Evolutionary conservation across 495 filamentous ascomycete genomes (phyloP).

Genomic region (Xylona heveae): DNA sequence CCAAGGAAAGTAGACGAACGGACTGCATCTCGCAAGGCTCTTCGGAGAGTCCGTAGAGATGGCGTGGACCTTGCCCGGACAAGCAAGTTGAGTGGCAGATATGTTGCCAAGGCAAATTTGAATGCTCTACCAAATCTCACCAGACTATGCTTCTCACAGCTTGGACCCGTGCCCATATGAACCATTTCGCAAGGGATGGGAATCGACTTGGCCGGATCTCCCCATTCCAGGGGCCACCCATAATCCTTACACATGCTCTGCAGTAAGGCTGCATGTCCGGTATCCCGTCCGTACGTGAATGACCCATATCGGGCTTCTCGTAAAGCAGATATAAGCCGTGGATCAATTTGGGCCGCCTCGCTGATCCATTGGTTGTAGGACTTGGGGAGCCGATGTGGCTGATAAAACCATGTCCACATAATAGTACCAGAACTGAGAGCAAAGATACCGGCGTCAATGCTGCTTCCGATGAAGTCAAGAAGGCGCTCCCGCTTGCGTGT

Average conservation of each 20-base stretch:
- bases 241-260: slow-evolving; percentile 58
- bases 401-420: slow-evolving; percentile 85
- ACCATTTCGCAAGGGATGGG: slow-evolving; percentile 81
- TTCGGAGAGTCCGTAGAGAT: slow-evolving; percentile 18
- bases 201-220: slow-evolving; percentile 48
- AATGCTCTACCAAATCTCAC: slow-evolving; percentile 51
- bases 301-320: slow-evolving; percentile 38
- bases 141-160: slow-evolving; percentile 59
- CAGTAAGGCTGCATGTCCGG: slow-evolving; percentile 48
- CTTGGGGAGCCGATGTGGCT: slow-evolving; percentile 41
- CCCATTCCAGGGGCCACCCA: slow-evolving; percentile 44
- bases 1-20: slow-evolving; percentile 71
- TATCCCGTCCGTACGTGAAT: slow-evolving; percentile 60
- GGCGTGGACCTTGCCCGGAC: slow-evolving; percentile 32
- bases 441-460: slow-evolving; percentile 54
- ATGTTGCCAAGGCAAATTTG: slow-evolving; percentile 54
- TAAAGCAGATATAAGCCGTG: slow-evolving; percentile 53
- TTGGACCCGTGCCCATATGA: slow-evolving; percentile 59
- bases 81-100: slow-evolving; percentile 56
- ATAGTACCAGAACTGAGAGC: slow-evolving; percentile 54
- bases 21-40: slow-evolving; percentile 35
- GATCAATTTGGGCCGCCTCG: slow-evolving; percentile 58
- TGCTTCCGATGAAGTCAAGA: slow-evolving; percentile 26
- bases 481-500: slow-evolving; percentile 26
- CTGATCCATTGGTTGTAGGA: slow-evolving; percentile 78